Evolutionary conservation across 371 early-diverging fungal species (phyloP), one percentile per base, ranked within the genome.

Genomic region (Rhizopus delemar): DNA sequence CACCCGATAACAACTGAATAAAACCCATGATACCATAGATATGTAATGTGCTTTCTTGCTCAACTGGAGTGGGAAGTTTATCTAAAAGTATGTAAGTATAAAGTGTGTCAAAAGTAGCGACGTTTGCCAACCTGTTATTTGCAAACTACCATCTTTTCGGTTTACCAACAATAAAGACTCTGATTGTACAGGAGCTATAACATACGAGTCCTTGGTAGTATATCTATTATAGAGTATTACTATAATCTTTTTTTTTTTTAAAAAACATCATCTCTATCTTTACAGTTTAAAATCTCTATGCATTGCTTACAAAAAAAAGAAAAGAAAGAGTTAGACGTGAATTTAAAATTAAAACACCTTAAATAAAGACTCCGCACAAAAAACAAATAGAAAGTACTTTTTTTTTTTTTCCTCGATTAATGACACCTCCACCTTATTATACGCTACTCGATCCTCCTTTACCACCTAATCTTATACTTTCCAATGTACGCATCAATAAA

Each of bases 1-100:
- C 88, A 22, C 96, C 90, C 36, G 88, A 79, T 49, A 86, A 74
- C 22, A 91, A 66, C 9, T 76, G 69, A 45, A 90, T 81, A 43
- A 88, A 76, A 12, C 91, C 93, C 41, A 90, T 35, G 45, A 91
- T 60, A 45, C 92, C 91, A 57, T 81, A 81, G 22, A 87, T 77
- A 29, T 57, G 71, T 48, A 75, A 54, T 28, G 73, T 63, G 22
- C 71, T 73, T n/a, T 63, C 63, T 41, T 74, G 65, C 32, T 69
- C 64, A 11, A 32, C 35, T 39, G 60, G 52, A 48, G 48, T 22
- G 38, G 68, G 68, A 22, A 67, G 22, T 11, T 33, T 56, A 39
- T 63, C 68, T 67, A 53, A 29, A 15, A 33, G 41, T 39, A 13
- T 39, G 41, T 39, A 13, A 8, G 41, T 22, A 22, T 22, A 22